Evolutionary conservation across 805 yeast species (phyloP).

Genomic region (Diddensiella transvaalensis): DNA sequence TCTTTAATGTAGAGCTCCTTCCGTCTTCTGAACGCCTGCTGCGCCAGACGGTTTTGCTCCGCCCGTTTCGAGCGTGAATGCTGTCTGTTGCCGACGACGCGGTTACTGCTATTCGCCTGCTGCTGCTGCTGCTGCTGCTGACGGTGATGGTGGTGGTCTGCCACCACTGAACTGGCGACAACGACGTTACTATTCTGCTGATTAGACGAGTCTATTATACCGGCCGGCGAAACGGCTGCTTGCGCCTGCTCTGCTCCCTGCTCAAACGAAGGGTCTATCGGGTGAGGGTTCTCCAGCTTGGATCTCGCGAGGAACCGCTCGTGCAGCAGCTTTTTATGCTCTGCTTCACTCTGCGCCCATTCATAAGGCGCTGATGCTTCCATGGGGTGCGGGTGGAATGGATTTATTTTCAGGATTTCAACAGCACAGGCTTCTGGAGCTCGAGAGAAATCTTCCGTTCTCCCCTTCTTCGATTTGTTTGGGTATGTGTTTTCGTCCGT

Average conservation of each 20-base stretch:
- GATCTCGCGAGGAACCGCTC: neutral
- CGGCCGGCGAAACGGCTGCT: neutral
- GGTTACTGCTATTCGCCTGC: neutral
- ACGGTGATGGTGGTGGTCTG: no score
- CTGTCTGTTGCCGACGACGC: neutral
- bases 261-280: conserved; percentile 3
- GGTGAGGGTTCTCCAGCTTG: neutral
- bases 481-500: no score
- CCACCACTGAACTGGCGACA: no score
- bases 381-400: neutral
- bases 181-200: neutral
- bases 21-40: conserved; percentile 83
- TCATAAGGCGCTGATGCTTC: neutral
- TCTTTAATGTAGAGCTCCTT: conserved; percentile 79
- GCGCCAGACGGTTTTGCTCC: conserved; percentile 88
- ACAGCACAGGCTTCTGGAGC: no score
- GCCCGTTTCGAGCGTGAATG: conserved; percentile 72
- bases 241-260: neutral
- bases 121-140: neutral
- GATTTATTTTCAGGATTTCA: no score
- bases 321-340: neutral
- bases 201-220: neutral
- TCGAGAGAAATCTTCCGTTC: no score
- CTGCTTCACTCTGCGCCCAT: neutral
- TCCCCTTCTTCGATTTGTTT: no score